Conservation (phyloP, 306 rosid species). For the Hylodesmum podocarpum region DNA sequence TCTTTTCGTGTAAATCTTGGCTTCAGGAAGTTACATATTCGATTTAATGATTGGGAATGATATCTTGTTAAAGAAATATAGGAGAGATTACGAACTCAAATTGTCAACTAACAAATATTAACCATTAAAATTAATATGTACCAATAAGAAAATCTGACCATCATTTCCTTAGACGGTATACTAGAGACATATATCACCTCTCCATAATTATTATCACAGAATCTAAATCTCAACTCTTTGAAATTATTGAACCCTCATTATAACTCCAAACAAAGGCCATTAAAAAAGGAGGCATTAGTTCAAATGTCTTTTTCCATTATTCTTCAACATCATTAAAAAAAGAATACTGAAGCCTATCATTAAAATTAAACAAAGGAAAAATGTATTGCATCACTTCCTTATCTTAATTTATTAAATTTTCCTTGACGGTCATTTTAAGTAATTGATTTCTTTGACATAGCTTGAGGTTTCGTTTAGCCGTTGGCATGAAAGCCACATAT, state of each 20-base stretch:
- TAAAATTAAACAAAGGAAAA: not conserved
- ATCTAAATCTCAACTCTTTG: not conserved
- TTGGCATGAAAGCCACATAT: constrained; percentile 29
- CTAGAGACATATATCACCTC: not conserved
- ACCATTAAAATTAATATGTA: too few species aligned
- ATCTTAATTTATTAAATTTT: not conserved
- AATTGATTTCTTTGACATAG: constrained; percentile 7
- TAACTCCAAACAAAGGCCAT: not conserved
- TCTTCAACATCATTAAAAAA: not conserved
- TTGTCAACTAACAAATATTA: too few species aligned
- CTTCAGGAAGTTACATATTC: too few species aligned
- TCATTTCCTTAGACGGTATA: not conserved
- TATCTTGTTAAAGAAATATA: too few species aligned
- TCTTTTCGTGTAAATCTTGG: not conserved
- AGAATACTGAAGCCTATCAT: not conserved
- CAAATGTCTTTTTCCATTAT: constrained; percentile 9
- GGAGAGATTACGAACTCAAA: too few species aligned
- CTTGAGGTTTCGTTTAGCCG: constrained; percentile 12
- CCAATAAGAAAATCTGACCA: too few species aligned
- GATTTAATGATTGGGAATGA: too few species aligned
- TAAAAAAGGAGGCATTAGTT: not conserved
- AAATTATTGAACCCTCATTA: constrained; percentile 19
- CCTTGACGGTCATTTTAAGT: not conserved
- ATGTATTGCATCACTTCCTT: not conserved
- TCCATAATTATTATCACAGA: constrained; percentile 5